phyloP scores from a whole-genome alignment of 768 basidiomycete genomes.

The Podaxis rugospora region DNA sequence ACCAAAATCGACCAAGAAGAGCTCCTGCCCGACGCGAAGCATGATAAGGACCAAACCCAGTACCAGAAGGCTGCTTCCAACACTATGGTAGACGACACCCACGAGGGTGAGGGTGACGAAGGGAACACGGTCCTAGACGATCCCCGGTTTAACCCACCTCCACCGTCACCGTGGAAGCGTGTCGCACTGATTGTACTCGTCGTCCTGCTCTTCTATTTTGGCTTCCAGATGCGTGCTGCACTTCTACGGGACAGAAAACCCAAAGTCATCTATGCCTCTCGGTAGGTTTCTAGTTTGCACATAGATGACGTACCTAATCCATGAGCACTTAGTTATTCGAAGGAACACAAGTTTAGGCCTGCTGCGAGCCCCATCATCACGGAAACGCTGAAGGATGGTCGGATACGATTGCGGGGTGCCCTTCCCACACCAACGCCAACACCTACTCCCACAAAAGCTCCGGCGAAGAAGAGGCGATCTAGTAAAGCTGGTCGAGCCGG shows the following conservation, averaged over 20 bases:
- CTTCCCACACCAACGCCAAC: slow-evolving; percentile 11
- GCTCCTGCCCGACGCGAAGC: neutral
- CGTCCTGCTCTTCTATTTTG: slow-evolving; percentile 9
- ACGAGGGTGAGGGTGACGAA: neutral
- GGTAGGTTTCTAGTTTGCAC: slow-evolving; percentile 8
- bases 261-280: slow-evolving; percentile 16
- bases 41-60: neutral
- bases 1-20: neutral
- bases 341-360: slow-evolving; percentile 18
- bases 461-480: slow-evolving; percentile 8
- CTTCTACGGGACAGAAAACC: slow-evolving; percentile 5
- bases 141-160: slow-evolving; percentile 1
- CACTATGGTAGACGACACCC: neutral
- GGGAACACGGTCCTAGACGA: neutral
- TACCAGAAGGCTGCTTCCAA: neutral
- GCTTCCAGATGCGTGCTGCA: neutral
- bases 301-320: neutral
- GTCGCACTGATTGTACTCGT: slow-evolving; percentile 5
- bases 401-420: slow-evolving; percentile 15
- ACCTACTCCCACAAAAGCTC: slow-evolving; percentile 3
- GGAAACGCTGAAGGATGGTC: slow-evolving; percentile 17
- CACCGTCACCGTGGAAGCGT: slow-evolving; percentile 12
- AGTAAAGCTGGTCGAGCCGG: neutral
- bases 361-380: slow-evolving; percentile 20
- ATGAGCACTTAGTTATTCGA: slow-evolving; percentile 15